Percentiles rank a stretch among this genome's conserved stretches.
Conservation (phyloP, 139 green algal genomes). For the Closterium sp. region DNA sequence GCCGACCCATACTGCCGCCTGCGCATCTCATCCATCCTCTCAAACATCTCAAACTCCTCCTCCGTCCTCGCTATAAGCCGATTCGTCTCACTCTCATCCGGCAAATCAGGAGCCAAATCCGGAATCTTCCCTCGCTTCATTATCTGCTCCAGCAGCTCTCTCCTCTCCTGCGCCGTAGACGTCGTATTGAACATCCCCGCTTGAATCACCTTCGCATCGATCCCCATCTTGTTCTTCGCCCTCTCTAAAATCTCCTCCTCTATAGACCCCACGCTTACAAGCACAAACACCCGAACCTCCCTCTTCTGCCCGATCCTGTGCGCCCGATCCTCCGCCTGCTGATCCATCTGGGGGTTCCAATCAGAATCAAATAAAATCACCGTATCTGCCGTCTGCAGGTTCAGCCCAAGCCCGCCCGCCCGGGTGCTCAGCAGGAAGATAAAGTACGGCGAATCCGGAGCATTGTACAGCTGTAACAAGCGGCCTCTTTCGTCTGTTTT, state of each 20-base stretch:
- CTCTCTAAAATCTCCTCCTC: conserved; percentile 78
- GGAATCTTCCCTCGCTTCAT: conserved; percentile 52
- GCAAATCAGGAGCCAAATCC: conserved; percentile 47
- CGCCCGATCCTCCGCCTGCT: conserved; percentile 73
- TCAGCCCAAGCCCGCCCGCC: conserved; percentile 75
- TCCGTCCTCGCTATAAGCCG: conserved; percentile 59
- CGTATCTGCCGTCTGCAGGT: conserved; percentile 81
- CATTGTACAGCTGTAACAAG: conserved; percentile 69
- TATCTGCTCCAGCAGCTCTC: conserved; percentile 62
- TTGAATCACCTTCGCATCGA: conserved; percentile 76
- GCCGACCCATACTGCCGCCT: background rate
- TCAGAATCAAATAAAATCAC: conserved; percentile 75
- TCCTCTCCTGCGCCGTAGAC: conserved; percentile 44
- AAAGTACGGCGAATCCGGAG: conserved; percentile 59
- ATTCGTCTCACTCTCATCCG: conserved; percentile 63
- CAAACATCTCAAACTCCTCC: conserved; percentile 65
- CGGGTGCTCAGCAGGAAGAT: conserved; percentile 78
- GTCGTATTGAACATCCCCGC: conserved; percentile 46
- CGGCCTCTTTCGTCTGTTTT: conserved; percentile 65
- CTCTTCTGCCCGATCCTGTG: conserved; percentile 74
- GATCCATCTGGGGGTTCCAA: conserved; percentile 73
- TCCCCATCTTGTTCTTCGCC: conserved; percentile 70
- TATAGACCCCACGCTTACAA: conserved; percentile 68
- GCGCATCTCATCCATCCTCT: conserved; percentile 63
- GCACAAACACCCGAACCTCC: conserved; percentile 73